Conservation (phyloP, 1,284 basidiomycete genomes). For the Malassezia globosa region DNA sequence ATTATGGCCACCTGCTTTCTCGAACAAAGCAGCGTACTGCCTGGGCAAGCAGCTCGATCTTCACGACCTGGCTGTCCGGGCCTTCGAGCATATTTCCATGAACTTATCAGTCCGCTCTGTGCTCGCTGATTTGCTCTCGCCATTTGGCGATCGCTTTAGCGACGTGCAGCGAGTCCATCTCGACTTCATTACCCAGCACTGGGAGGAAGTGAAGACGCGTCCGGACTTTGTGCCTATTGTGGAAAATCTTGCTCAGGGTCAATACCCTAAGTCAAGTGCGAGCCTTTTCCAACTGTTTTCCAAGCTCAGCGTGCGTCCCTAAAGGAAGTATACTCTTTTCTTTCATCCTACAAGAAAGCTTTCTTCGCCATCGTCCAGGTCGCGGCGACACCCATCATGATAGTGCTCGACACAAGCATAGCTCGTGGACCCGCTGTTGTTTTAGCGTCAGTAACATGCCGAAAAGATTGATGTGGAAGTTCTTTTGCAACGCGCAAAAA, state of each 20-base stretch:
- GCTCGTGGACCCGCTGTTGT: conserved; percentile 73
- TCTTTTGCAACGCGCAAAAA: too few species aligned
- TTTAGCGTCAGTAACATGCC: too few species aligned
- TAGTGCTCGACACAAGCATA: conserved; percentile 70
- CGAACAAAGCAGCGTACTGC: conserved; percentile 28
- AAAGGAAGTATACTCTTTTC: too few species aligned
- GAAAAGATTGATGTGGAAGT: too few species aligned
- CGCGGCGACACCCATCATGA: conserved; percentile 78
- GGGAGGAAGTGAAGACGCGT: conserved; percentile 30
- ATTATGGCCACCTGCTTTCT: conserved; percentile 25
- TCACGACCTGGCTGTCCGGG: conserved; percentile 22
- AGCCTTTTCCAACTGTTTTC: conserved; percentile 30
- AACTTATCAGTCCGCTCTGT: conserved; percentile 25
- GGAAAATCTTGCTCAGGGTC: conserved; percentile 22
- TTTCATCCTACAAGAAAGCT: conserved; percentile 11
- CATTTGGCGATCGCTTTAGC: conserved; percentile 31
- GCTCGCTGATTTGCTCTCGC: conserved; percentile 25
- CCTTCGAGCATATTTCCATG: conserved; percentile 26
- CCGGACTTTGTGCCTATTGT: conserved; percentile 30
- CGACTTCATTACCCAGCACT: conserved; percentile 27
- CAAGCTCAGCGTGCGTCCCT: conserved; percentile 18
- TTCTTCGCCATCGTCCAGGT: conserved; percentile 79
- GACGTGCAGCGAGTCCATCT: conserved; percentile 32
- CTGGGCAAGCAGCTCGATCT: conserved; percentile 29
- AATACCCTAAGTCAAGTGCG: conserved; percentile 25